Conservation (phyloP, 352 stramenopile species). For the Hyaloperonospora arabidopsidis region DNA sequence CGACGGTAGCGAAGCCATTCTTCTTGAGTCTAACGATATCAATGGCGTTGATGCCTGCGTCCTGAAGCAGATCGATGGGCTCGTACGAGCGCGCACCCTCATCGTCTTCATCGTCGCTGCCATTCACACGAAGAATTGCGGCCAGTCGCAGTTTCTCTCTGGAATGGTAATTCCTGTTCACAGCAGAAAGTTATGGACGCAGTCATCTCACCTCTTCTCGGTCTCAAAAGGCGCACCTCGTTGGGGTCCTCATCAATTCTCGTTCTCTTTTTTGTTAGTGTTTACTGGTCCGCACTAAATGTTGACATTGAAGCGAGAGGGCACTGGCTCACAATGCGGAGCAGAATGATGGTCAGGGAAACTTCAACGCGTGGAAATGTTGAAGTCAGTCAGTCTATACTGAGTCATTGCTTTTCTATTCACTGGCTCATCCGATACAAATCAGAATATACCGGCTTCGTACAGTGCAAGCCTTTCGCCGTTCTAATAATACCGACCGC, state of each 20-base stretch:
- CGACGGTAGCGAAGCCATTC: slow-evolving; percentile 71
- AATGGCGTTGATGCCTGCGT: slow-evolving; percentile 61
- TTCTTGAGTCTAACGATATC: slow-evolving; percentile 78
- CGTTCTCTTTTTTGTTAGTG: background rate
- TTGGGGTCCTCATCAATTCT: slow-evolving; percentile 13
- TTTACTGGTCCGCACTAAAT: slow-evolving; percentile 4
- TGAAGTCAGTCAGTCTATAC: slow-evolving; percentile 13
- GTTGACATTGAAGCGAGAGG: slow-evolving; percentile 7
- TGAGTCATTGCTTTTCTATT: slow-evolving; percentile 25
- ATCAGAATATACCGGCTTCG: too few relatives aligned
- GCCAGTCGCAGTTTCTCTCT: slow-evolving; percentile 21
- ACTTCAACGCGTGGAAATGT: slow-evolving; percentile 23
- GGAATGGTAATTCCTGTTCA: slow-evolving; percentile 19
- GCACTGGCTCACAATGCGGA: slow-evolving; percentile 6
- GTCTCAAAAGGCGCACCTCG: slow-evolving; percentile 7
- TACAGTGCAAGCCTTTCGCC: background rate
- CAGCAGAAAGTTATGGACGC: background rate
- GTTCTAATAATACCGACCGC: slow-evolving; percentile 70
- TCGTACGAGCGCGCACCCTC: slow-evolving; percentile 55
- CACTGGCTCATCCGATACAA: slow-evolving; percentile 1
- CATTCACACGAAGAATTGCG: slow-evolving; percentile 23
- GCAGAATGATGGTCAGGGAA: slow-evolving; percentile 30
- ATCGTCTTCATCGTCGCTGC: slow-evolving; percentile 52
- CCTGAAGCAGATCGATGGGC: slow-evolving; percentile 65
- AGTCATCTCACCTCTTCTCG: background rate